Evolutionary conservation across 371 early-diverging fungal genomes (phyloP), one percentile per base, ranked within the genome.

Genomic region (Ordospora colligata): DNA sequence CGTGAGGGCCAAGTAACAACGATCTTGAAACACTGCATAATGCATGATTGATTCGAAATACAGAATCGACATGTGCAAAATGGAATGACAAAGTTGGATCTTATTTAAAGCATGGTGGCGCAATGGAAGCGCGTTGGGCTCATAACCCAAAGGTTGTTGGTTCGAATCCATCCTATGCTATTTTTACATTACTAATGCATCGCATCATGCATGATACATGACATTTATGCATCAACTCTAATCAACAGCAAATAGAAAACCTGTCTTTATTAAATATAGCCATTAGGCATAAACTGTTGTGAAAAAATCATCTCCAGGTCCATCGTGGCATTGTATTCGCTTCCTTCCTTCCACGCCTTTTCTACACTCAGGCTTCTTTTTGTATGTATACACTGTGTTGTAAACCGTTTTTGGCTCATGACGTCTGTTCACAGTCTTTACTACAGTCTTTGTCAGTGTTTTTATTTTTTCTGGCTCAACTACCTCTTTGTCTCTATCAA

Each of bases 41-140:
- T n/a, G 17, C 58, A 2, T 58, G n/a, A n/a, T 10, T 27, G 14
- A 19, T 2, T 4, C 7, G 58, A 58, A 51, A 58, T 32, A 37
- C 17, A 32, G 40, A 58, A 25, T 14, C 6, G 17, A 2, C n/a
- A 14, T n/a, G 7, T 5, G 27, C 43, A 3, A 14, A 12, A 8
- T n/a, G 67, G 27, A 44, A 58, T 58, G 42, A 12, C 14, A 14
- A 17, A 2, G 12, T 7, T 44, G n/a, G 3, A 7, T 2, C 14
- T 11, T 6, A 2, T 2, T 0, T 25, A 46, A 53, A 85, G 85
- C 86, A 81, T 69, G 74, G 82, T 86, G 78, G 86, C 84, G 78
- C 84, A 86, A 85, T 75, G 86, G 86, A 74, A 86, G 84, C 80
- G 84, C 81, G 86, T 70, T 79, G 84, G 86, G 86, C 86, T 84